A percentile compares a stretch with the other conserved stretches of the same genome.
Evolutionary conservation across 2,329 filamentous ascomycete species (phyloP).

Genomic region (Diaporthe batatas): DNA sequence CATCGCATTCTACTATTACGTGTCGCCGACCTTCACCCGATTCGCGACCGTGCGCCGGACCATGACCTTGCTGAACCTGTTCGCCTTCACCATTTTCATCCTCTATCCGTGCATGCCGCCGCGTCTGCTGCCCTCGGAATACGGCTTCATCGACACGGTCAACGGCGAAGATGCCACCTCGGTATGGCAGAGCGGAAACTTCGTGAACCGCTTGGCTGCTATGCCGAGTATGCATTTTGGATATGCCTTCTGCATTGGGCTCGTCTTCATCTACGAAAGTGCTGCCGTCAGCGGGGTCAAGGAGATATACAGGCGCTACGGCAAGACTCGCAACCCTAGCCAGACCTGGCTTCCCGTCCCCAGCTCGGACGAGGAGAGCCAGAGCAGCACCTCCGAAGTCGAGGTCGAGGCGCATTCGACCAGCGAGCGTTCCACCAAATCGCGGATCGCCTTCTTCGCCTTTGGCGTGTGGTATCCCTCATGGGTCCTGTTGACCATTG

Average conservation of each 20-base stretch:
- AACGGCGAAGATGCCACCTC: conserved; percentile 65
- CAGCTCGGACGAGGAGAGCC: conserved; percentile 36
- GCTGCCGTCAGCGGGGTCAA: conserved; percentile 45
- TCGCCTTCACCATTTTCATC: conserved; percentile 70
- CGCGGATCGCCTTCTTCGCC: conserved; percentile 43
- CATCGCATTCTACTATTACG: conserved; percentile 74
- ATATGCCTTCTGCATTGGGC: conserved; percentile 68
- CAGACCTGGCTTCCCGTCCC: conserved; percentile 40
- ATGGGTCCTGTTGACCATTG: conserved; percentile 68
- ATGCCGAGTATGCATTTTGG: conserved; percentile 71
- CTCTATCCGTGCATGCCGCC: conserved; percentile 73
- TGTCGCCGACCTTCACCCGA: conserved; percentile 57
- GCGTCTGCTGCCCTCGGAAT: conserved; percentile 65
- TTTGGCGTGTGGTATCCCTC: conserved; percentile 65
- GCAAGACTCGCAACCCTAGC: conserved; percentile 41
- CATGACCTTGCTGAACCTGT: conserved; percentile 66
- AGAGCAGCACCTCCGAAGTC: not conserved
- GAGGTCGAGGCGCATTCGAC: conserved; percentile 18
- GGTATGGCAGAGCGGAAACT: conserved; percentile 67
- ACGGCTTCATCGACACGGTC: conserved; percentile 65
- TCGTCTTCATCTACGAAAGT: conserved; percentile 65
- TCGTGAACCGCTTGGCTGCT: conserved; percentile 69
- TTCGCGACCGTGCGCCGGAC: conserved; percentile 55
- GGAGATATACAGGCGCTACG: conserved; percentile 38
- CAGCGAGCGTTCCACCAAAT: conserved; percentile 37